Percentiles rank a stretch among this genome's conserved stretches.
phyloP scores from a whole-genome alignment of 345 rosid genomes.

The Schrenkiella parvula region DNA sequence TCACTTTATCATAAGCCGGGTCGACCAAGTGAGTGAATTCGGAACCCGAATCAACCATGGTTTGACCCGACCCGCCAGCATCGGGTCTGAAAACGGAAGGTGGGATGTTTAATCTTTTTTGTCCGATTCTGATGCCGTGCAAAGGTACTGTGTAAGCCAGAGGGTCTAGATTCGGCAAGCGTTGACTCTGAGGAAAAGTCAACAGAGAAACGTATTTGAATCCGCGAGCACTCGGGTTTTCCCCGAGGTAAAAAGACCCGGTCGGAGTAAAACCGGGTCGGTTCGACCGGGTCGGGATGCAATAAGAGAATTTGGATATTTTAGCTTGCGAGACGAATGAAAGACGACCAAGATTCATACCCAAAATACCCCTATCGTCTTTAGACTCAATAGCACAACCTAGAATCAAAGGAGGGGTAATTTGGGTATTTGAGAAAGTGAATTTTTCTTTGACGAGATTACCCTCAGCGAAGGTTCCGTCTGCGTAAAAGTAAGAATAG shows the following conservation, averaged over 20 bases:
- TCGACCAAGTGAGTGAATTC: slow-evolving; percentile 84
- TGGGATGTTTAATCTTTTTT: slow-evolving; percentile 41
- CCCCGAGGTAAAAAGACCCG: slow-evolving; percentile 76
- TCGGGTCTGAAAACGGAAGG: slow-evolving; percentile 55
- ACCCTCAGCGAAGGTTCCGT: slow-evolving; percentile 86
- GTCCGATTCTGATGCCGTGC: slow-evolving; percentile 65
- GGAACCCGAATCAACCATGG: slow-evolving; percentile 85
- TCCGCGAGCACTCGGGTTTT: slow-evolving; percentile 52
- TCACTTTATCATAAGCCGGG: slow-evolving; percentile 63
- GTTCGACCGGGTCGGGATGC: slow-evolving; percentile 52
- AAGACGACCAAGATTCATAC: slow-evolving; percentile 83
- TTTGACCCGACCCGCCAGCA: slow-evolving; percentile 85
- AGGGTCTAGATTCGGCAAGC: slow-evolving; percentile 75
- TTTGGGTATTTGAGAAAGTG: slow-evolving; percentile 48
- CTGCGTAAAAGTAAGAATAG: slow-evolving; percentile 95
- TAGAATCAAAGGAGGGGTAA: slow-evolving; percentile 66
- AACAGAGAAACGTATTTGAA: slow-evolving; percentile 52
- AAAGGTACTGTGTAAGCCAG: slow-evolving; percentile 71
- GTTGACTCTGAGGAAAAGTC: slow-evolving; percentile 50
- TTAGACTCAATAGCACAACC: slow-evolving; percentile 61
- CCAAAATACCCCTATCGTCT: slow-evolving; percentile 78
- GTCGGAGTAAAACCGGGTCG: slow-evolving; percentile 39
- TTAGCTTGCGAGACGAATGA: slow-evolving; percentile 80
- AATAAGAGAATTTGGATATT: slow-evolving; percentile 76
- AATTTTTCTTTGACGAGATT: slow-evolving; percentile 74